These are phyloP conservation scores for Oropetium thomaeum DNA, from an alignment of 176 grass and related monocot species.

Conservation along the genomic window DNA sequence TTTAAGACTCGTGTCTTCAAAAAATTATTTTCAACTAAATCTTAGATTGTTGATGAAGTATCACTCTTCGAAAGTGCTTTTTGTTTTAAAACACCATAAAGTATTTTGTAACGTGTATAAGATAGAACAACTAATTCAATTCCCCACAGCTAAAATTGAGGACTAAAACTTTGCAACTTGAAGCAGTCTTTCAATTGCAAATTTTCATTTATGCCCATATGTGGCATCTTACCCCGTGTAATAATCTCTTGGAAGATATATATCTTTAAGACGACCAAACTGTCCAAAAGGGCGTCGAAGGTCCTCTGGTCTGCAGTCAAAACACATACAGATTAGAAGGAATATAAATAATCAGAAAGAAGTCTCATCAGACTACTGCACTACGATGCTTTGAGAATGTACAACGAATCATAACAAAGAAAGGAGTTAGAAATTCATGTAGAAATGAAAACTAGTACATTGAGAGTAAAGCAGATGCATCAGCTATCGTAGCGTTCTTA, in stretches of 20 bases:
- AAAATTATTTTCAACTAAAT: constrained; percentile 74
- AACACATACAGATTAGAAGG: not conserved
- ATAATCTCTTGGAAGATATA: constrained; percentile 93
- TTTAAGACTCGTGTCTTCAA: constrained; percentile 68
- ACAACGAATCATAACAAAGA: not conserved
- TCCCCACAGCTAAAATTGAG: not conserved
- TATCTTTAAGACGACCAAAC: constrained; percentile 86
- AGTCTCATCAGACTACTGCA: not conserved
- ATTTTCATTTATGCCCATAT: not conserved
- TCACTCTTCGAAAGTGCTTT: constrained; percentile 1
- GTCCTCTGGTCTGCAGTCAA: constrained; percentile 72
- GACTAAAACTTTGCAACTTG: not conserved
- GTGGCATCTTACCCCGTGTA: constrained; percentile 68
- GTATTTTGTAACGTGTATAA: not conserved
- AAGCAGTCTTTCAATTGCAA: not conserved
- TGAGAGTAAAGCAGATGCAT: not conserved
- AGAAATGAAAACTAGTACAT: constrained; percentile 11
- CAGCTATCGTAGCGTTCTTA: not conserved
- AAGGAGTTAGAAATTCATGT: not conserved
- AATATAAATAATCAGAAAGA: not conserved
- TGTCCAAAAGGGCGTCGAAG: constrained; percentile 84
- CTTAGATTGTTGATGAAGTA: constrained; percentile 50
- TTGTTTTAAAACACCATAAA: not conserved
- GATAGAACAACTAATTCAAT: not conserved
- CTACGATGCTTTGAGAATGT: not conserved